Evolutionary conservation across 1,139 yeast genomes (phyloP), one percentile per base, ranked within the genome.

Genomic region (Suhomyces guaymorum): DNA sequence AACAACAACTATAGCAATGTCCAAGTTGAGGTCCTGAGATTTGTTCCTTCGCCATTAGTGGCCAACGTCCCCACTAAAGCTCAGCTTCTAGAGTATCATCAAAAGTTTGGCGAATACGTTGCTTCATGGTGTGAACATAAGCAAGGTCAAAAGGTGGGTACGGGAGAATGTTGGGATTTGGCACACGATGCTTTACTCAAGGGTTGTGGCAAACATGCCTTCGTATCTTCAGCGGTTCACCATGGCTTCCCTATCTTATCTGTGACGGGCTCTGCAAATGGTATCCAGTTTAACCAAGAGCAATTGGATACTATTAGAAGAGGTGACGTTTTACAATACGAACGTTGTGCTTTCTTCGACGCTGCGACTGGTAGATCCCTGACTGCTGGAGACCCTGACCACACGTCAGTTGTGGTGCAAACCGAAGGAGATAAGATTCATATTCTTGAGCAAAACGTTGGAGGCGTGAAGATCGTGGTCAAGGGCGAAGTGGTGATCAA

Each of bases 121-220:
- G 88, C 86, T 4, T 57, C 70, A 15, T 82, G 87, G 86, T 67
- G 78, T 47, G 83, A 80, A 47, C 70, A 70, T 25, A 68, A 69
- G 28, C 50, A 61, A 30, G 84, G 83, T 2, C 64, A 66, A 30
- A 67, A 66, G 36, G 84, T 83, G 6, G 87, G 86, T 2, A 59
- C 75, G 33, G 92, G 92, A 7, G 90, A 83, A 51, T 83, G 92
- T 57, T 83, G 90, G 90, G 84, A 85, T 26, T 66, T 83, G 40
- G 90, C 88, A 1, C 71, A 72, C 34, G 78, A 78, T 35, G 87
- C 88, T 0, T 61, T 82, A 24, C 60, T 63, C 32, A 70, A 74
- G 39, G 80, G 81, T 0, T 77, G 84, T 46, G 82, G 82, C 0
- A 78, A 75, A 15, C 75, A 73, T 47, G 88, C 88, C 0, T 70